Base-by-base conservation (phyloP, 805 yeast genomes). In the Ogataea nakhonphanomensis region DNA sequence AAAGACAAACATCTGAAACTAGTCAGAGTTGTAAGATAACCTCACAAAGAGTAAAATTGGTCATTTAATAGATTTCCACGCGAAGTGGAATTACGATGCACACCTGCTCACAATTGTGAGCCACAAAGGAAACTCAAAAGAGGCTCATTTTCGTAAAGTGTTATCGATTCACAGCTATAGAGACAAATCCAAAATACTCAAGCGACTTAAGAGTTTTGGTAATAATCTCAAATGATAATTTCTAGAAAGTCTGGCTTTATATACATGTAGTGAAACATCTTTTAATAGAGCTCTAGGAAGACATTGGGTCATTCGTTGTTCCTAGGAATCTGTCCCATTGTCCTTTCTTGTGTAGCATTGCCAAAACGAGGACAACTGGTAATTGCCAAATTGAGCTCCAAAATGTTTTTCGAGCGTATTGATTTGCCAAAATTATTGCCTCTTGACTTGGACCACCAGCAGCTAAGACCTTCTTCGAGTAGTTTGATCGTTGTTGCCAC, bases 341-440 rank as follows among this genome's bases (percentile, higher is more conserved):
- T 5, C 96, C 96, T 59, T 82, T 82, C 64, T 93, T 93, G 63
- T 93, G 98, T 37, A 93, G 61, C 89, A 93, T 91, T 1, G 98
- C 97, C 45, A 93, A 67, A 13, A 89, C 82, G 39, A 93, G 67
- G 11, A 95, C 83, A 0, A 84, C 90, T 0, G 99, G 99, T 33
- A 93, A 66, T 53, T 93, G 98, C 80, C 91, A 79, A 1, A 93
- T 96, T 21, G 95, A 84, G 28, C 95, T 87, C 95, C 96, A 86
- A 61, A 93, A 93, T 30, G 90, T 73, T 58, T 82, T 83, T 45
- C 85, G 80, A 1, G 99, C 98, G 59, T 78, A 81, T 2, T 69
- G 51, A 53, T 76, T 79, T 3, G 95, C 87, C 38, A 72, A 45
- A 15, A 71, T 67, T 35, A 82, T 53, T 0, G 84, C 88, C 47